phyloP scores from a whole-genome alignment of 345 rosid species.

The Noccaea bulbosa region DNA sequence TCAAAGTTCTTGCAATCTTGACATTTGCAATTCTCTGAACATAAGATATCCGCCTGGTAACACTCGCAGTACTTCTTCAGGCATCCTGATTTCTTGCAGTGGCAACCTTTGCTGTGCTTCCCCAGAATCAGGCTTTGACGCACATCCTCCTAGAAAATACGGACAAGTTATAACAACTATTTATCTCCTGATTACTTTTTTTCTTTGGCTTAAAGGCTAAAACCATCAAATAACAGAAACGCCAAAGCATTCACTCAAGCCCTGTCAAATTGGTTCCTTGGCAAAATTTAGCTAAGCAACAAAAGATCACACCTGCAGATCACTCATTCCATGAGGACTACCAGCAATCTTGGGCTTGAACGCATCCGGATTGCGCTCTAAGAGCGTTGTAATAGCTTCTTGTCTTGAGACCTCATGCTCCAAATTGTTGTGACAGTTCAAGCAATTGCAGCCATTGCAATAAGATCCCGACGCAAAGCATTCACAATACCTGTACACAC shows the following conservation, averaged over 20 bases:
- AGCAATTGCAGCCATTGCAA: slow-evolving; percentile 84
- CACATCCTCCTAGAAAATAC: slow-evolving; percentile 55
- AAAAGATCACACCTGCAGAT: slow-evolving; percentile 51
- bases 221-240: slow-evolving; percentile 17
- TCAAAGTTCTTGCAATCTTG: slow-evolving; percentile 81
- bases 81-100: slow-evolving; percentile 89
- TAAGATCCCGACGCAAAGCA: slow-evolving; percentile 80
- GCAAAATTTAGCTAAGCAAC: too few relatives aligned
- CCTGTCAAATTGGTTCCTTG: neutral
- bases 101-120: slow-evolving; percentile 89
- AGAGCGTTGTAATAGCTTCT: slow-evolving; percentile 57
- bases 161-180: neutral
- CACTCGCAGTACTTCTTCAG: slow-evolving; percentile 95
- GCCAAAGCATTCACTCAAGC: neutral
- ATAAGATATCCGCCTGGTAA: slow-evolving; percentile 76
- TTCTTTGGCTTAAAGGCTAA: too few relatives aligned
- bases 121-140: slow-evolving; percentile 53
- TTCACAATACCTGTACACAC: slow-evolving; percentile 72
- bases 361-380: slow-evolving; percentile 82
- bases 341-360: slow-evolving; percentile 73
- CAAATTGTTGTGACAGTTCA: slow-evolving; percentile 72
- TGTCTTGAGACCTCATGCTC: slow-evolving; percentile 64
- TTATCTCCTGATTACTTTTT: too few relatives aligned
- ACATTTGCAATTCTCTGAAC: slow-evolving; percentile 90
- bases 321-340: slow-evolving; percentile 58